Conservation (phyloP, 306 rosid genomes). For the Acmispon strigosus region DNA sequence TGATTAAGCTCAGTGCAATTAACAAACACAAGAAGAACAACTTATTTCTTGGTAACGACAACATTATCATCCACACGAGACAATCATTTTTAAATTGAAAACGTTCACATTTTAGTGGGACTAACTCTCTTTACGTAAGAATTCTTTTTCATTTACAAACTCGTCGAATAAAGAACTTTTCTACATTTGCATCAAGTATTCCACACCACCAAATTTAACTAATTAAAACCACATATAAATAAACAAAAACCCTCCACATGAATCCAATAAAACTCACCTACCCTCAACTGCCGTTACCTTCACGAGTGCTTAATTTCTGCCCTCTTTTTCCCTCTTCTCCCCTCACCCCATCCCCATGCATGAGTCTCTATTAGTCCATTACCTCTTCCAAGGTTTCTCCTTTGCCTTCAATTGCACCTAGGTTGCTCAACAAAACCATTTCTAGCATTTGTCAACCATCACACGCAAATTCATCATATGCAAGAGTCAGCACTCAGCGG, state of each 20-base stretch:
- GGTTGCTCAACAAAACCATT: too few relatives aligned
- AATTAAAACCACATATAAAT: conserved; percentile 9
- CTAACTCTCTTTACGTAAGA: too few relatives aligned
- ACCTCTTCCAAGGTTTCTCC: conserved; percentile 36
- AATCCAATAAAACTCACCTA: conserved; percentile 41
- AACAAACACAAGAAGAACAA: neutral
- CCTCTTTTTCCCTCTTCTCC: conserved; percentile 4
- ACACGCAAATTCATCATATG: neutral
- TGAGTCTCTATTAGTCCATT: conserved; percentile 24
- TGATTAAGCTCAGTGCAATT: conserved; percentile 7
- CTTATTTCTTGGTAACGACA: neutral
- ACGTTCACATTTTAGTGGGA: too few relatives aligned
- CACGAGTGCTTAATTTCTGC: conserved; percentile 62
- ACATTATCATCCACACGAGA: too few relatives aligned
- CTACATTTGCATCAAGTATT: too few relatives aligned
- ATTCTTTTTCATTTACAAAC: too few relatives aligned
- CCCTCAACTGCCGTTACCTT: conserved; percentile 72
- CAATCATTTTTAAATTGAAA: too few relatives aligned
- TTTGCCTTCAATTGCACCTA: conserved; percentile 36
- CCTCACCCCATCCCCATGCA: conserved; percentile 17
- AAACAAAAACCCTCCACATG: conserved; percentile 35
- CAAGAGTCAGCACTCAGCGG: neutral
- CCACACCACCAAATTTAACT: neutral
- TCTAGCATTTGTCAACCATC: too few relatives aligned
- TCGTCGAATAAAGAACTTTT: too few relatives aligned